Evolutionary conservation across 2,329 filamentous ascomycete species (phyloP).

Genomic region (Lachnellula subtilissima): DNA sequence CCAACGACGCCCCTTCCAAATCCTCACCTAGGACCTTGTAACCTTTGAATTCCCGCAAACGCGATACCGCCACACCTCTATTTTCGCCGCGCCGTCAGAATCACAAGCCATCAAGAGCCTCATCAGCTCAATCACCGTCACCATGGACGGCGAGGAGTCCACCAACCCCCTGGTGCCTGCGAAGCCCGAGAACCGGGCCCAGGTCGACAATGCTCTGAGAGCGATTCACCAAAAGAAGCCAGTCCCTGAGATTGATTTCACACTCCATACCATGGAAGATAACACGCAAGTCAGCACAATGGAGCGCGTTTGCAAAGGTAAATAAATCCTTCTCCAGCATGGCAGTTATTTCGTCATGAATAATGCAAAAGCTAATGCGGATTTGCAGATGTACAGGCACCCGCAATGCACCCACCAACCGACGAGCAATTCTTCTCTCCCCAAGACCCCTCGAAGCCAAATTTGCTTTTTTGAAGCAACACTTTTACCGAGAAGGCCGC

Average conservation of each 20-base stretch:
- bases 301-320: constrained; percentile 98
- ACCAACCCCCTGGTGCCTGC: constrained; percentile 16
- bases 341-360: not conserved
- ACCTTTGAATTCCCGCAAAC: not conserved
- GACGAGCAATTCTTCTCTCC: constrained; percentile 94
- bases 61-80: too few species aligned
- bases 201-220: constrained; percentile 85
- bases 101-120: not conserved
- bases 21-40: not conserved
- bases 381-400: constrained; percentile 84
- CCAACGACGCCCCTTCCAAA: not conserved
- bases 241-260: constrained; percentile 96
- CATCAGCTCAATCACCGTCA: constrained; percentile 9
- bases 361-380: not conserved
- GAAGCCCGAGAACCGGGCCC: constrained; percentile 30
- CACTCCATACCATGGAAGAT: constrained; percentile 97
- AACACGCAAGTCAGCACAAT: constrained; percentile 89
- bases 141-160: constrained; percentile 29
- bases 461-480: constrained; percentile 95
- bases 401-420: constrained; percentile 85
- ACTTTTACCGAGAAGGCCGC: constrained; percentile 96
- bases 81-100: not conserved
- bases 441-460: constrained; percentile 78
- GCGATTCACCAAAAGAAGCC: constrained; percentile 94
- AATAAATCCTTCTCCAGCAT: not conserved